Evolutionary conservation across 306 rosid genomes (phyloP).

Genomic region (Fagus crenata): DNA sequence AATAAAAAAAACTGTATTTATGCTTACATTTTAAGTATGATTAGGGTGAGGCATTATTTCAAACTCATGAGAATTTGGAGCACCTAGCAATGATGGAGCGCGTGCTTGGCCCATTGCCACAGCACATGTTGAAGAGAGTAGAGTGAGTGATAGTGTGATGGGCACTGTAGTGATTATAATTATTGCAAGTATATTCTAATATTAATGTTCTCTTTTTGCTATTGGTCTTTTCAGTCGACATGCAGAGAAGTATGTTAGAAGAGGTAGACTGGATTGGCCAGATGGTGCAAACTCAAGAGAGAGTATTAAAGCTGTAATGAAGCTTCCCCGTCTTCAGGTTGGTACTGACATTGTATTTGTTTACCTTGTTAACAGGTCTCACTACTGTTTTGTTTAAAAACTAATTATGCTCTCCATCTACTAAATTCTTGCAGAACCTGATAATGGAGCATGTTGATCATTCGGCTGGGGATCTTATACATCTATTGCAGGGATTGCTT

Average conservation of each 20-base stretch:
- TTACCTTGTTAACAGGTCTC: background rate
- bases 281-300: slow-evolving; percentile 87
- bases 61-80: slow-evolving; percentile 94
- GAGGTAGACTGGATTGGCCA: slow-evolving; percentile 90
- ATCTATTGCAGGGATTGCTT: slow-evolving; percentile 85
- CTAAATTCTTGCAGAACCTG: slow-evolving; percentile 55
- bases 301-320: slow-evolving; percentile 80
- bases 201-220: background rate
- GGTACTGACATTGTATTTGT: background rate
- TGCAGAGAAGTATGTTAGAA: slow-evolving; percentile 84
- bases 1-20: background rate
- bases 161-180: background rate
- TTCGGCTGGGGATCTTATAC: slow-evolving; percentile 89
- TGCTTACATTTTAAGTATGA: background rate
- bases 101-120: slow-evolving; percentile 73
- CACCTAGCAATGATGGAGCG: slow-evolving; percentile 99
- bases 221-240: slow-evolving; percentile 53
- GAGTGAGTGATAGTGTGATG: slow-evolving; percentile 52
- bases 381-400: background rate
- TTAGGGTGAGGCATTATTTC: slow-evolving; percentile 95
- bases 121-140: slow-evolving; percentile 62
- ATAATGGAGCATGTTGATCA: slow-evolving; percentile 96
- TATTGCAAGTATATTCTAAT: background rate
- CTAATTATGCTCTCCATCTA: background rate
- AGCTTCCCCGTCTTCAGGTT: slow-evolving; percentile 91